Evolutionary conservation across 208 protist species (phyloP), one percentile per base, ranked within the genome.

Genomic region (Leishmania major): DNA sequence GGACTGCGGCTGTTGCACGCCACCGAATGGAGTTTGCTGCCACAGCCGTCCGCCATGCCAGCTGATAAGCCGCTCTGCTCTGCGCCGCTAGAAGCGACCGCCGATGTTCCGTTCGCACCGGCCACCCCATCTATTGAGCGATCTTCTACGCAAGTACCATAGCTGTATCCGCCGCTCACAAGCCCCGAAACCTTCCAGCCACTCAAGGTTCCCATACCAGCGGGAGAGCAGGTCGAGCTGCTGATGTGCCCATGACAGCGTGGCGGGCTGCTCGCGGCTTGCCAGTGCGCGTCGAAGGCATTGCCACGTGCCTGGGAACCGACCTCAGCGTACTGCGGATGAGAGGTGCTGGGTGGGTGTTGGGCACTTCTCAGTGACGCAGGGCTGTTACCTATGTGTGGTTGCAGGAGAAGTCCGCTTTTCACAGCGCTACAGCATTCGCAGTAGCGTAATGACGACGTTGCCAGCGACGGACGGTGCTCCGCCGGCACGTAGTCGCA

Each of bases 401-500:
- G 53, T 31, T 37, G n/a, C 22, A 25, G 53, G 28, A 8, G 10
- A 57, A 22, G 35, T 47, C 28, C 11, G 22, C 49, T 75, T 15
- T 15, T 55, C 8, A 37, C 25, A 22, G 71, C 7, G 47, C 11
- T 75, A 25, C 17, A 37, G 13, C 62, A 64, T 3, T 83, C 80
- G 51, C 53, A 45, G 13, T 47, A 28, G 31, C 51, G 28, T 19
- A 64, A 75, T 25, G 66, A 53, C 6, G 67, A 51, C 35, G 19
- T 60, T 4, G 53, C 35, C 6, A 49, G 43, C 5, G 76, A 60
- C 8, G 43, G 1, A 31, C 47, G 70, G 7, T 35, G 59, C 6
- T 84, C 76, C 57, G 51, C 25, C 7, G 75, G 31, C 15, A 37
- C 17, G 70, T 80, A 70, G 40, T 80, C 70, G n/a, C 15, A n/a